Evolutionary conservation across 441 rosid genomes (phyloP), one percentile per base, ranked within the genome.

Genomic region (Aleurites moluccanus): DNA sequence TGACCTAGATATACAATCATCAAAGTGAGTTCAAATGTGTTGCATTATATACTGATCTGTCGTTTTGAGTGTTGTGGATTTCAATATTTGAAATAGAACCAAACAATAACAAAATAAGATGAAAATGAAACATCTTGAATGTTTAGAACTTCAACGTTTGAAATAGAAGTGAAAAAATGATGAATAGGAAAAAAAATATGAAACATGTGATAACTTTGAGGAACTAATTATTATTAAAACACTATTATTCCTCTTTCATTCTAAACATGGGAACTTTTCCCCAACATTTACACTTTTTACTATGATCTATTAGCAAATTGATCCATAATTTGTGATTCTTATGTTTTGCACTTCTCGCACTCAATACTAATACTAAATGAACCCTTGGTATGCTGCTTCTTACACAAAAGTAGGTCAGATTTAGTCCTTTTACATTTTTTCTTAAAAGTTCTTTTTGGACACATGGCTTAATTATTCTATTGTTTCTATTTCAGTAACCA

Each of bases 21-120:
- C 89, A 67, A 71, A 66, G 97, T 94, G 78, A 82, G 91, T 75
- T 71, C 70, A 77, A 64, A 35, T 50, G 10, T 64, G 15, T 57
- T 67, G 53, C 52, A 27, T 28, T 71, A 18, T 61, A 57, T 79
- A n/a, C 15, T 72, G 64, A 70, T 59, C 47, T 55, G 23, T 57
- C 21, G 9, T 73, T 69, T 47, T 47, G 47, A 10, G 57, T 30
- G 23, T 35, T 13, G 6, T n/a, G 50, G 49, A 63, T 64, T 53
- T 47, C 33, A 49, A 44, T n/a, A 35, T 63, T 35, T n/a, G 9
- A 38, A 10, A 49, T 6, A 27, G 49, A 63, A 33, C 50, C 56
- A 52, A 52, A 52, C 56, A 52, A 20, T 18, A 52, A 6, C 6
- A 38, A 38, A 38, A 38, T 6, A 38, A 38, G 7, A 38, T 38